Evolutionary conservation across 345 rosid species (phyloP).

Genomic region (Eucalyptus viminalis): DNA sequence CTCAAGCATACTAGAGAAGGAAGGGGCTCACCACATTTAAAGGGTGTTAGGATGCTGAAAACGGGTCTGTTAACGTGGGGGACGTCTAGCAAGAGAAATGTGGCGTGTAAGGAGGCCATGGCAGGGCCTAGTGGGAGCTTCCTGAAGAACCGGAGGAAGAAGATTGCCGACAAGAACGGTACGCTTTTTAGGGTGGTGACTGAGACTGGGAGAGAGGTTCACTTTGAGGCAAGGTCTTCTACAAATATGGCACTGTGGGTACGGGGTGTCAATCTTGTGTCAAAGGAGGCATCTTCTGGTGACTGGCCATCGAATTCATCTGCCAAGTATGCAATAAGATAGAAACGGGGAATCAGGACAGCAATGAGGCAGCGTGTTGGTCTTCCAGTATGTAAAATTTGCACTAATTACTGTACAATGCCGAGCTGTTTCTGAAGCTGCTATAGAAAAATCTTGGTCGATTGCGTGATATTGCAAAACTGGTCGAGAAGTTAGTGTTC

Average conservation of each 20-base stretch:
- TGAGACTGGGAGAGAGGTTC: constrained; percentile 12
- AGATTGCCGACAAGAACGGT: background rate
- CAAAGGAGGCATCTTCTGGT: constrained; percentile 6
- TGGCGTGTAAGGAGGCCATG: constrained; percentile 13
- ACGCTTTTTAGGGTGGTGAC: constrained; percentile 8
- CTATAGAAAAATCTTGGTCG: background rate
- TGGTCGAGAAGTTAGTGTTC: background rate
- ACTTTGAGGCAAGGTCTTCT: constrained; percentile 7
- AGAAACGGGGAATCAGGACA: background rate
- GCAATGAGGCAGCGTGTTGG: background rate
- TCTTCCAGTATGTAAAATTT: background rate
- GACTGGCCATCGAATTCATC: background rate
- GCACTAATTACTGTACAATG: background rate
- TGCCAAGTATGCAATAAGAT: background rate
- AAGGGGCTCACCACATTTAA: constrained; percentile 12
- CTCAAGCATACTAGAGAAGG: constrained; percentile 16
- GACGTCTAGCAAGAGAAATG: constrained; percentile 12
- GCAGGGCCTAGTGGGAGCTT: constrained; percentile 7
- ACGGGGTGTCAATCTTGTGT: constrained; percentile 4
- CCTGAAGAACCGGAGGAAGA: constrained; percentile 5
- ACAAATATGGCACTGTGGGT: constrained; percentile 6
- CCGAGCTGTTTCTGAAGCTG: background rate
- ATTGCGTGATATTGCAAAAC: too few species aligned
- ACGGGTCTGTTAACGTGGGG: constrained; percentile 13
- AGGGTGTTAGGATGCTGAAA: constrained; percentile 5